phyloP scores from a whole-genome alignment of 2,329 filamentous ascomycete species.

The Myriosclerotinia duriaeana region DNA sequence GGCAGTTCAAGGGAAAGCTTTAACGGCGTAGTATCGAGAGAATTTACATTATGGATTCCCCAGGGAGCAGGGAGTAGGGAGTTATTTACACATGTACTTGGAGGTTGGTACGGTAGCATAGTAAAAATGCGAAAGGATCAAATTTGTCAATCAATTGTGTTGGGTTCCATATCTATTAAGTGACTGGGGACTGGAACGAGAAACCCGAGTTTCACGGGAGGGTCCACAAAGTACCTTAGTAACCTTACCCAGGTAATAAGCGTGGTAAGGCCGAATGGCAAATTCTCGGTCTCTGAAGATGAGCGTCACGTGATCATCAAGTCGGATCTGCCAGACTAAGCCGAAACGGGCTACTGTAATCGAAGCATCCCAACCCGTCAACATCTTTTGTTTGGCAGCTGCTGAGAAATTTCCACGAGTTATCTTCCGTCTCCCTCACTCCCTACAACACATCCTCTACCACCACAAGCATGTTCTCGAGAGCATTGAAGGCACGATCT shows the following conservation, averaged over 20 bases:
- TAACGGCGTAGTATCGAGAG: conserved; percentile 11
- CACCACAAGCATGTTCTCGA: conserved; percentile 63
- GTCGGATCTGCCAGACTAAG: conserved; percentile 13
- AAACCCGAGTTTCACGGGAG: not conserved
- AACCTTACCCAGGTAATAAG: too few relatives aligned
- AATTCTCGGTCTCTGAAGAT: not conserved
- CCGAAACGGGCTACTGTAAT: conserved; percentile 22
- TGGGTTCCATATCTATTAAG: not conserved
- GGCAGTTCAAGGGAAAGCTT: conserved; percentile 11
- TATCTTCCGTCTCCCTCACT: conserved; percentile 22
- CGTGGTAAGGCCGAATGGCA: not conserved
- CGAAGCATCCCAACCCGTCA: conserved; percentile 24
- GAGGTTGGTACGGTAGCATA: conserved; percentile 16
- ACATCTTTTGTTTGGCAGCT: conserved; percentile 24
- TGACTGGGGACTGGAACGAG: not conserved
- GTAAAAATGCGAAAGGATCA: conserved; percentile 2
- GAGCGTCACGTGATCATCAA: not conserved
- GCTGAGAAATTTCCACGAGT: conserved; percentile 22
- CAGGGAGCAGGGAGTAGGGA: conserved; percentile 3
- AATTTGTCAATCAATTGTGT: not conserved
- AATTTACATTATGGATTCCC: conserved; percentile 18
- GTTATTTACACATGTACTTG: conserved; percentile 8
- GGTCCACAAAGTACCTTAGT: too few relatives aligned
- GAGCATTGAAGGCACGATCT: conserved; percentile 62
- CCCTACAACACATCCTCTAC: conserved; percentile 22